A percentile compares a stretch with the other conserved stretches of the same genome.
Conservation (phyloP, 345 rosid genomes). For the Salix viminalis region DNA sequence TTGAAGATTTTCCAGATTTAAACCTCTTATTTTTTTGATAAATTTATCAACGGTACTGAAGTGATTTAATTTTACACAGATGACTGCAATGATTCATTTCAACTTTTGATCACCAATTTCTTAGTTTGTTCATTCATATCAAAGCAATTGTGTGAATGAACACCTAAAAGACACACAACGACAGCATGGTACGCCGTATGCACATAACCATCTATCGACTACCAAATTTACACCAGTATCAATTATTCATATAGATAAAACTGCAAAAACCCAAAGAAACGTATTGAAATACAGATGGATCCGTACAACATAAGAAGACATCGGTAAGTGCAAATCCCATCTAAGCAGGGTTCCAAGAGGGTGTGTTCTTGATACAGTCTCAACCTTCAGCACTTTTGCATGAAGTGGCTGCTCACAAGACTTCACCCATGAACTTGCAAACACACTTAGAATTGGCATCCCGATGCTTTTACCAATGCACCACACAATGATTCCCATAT, state of each 20-base stretch:
- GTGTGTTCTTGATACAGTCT: neutral
- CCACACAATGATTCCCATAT: slow-evolving; percentile 4
- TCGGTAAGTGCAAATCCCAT: neutral
- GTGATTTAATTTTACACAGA: neutral
- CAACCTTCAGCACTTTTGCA: slow-evolving; percentile 5
- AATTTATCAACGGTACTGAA: neutral
- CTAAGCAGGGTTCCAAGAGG: slow-evolving; percentile 3
- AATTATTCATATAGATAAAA: neutral
- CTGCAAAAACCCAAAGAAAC: neutral
- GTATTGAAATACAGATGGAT: neutral
- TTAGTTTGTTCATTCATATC: neutral
- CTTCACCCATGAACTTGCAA: neutral
- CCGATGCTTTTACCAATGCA: slow-evolving; percentile 3
- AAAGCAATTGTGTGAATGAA: neutral
- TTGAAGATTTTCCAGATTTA: neutral
- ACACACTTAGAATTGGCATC: neutral
- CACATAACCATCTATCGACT: neutral
- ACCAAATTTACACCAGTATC: neutral
- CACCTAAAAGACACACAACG: neutral
- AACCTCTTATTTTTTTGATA: neutral
- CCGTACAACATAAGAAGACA: neutral
- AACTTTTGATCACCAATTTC: neutral
- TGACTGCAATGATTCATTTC: neutral
- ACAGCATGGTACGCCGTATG: neutral
- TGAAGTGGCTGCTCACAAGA: slow-evolving; percentile 11